phyloP scores from a whole-genome alignment of 1,284 basidiomycete species.

The Cutaneotrichosporon sp. region DNA sequence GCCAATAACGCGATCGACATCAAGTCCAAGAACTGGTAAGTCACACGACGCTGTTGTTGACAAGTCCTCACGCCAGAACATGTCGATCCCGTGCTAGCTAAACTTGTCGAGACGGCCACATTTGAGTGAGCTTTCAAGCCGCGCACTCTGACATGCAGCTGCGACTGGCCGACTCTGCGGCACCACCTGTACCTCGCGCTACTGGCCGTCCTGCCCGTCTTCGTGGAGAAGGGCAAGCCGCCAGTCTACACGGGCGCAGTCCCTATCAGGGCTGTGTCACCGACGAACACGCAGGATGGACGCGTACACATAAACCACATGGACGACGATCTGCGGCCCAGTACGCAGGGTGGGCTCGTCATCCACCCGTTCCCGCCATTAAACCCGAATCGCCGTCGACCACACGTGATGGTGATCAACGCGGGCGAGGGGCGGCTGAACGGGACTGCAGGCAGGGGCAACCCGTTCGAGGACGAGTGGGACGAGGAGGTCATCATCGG shows the following conservation, averaged over 20 bases:
- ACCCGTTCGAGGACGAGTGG: conserved; percentile 43
- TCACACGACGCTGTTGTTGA: neutral
- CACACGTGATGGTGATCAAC: conserved; percentile 36
- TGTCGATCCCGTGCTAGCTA: conserved; percentile 63
- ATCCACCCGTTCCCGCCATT: conserved; percentile 74
- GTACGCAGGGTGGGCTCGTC: conserved; percentile 64
- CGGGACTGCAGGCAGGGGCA: conserved; percentile 11
- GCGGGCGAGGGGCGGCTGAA: conserved; percentile 15
- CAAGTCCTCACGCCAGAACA: conserved; percentile 14
- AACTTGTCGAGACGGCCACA: conserved; percentile 67
- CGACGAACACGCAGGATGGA: neutral
- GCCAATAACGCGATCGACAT: neutral
- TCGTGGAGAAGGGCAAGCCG: conserved; percentile 24
- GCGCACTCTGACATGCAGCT: conserved; percentile 52
- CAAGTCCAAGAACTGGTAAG: conserved; percentile 3
- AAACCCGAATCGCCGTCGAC: conserved; percentile 56
- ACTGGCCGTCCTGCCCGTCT: conserved; percentile 29
- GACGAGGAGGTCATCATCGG: conserved; percentile 52
- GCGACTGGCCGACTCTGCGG: conserved; percentile 71
- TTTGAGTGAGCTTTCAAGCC: conserved; percentile 59
- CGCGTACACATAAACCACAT: neutral
- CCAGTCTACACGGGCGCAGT: conserved; percentile 6
- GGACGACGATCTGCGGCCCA: conserved; percentile 31
- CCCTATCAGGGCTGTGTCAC: conserved; percentile 8
- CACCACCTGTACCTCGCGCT: conserved; percentile 48